Base-by-base conservation (phyloP, 805 yeast species). In the Saturnispora galanensis region DNA sequence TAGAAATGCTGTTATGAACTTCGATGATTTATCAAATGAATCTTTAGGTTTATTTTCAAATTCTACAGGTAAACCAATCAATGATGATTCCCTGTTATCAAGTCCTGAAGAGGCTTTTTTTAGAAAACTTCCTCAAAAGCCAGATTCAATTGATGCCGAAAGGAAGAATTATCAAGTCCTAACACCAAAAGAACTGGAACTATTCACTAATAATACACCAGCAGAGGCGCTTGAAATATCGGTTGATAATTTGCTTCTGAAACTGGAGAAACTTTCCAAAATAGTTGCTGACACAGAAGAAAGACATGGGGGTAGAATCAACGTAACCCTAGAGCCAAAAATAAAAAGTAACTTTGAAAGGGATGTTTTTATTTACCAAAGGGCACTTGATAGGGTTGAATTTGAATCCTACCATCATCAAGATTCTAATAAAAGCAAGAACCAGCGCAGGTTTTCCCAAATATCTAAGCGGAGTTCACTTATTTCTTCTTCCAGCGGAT, bases 211-310 rank as follows among this genome's bases (percentile, higher is more conserved):
- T 13, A 38, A 34, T 17, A 16, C 33, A 17, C 50, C 52, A 11
- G 13, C 38, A n/a, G 41, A 43, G 10, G 46, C 49, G 3, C 30
- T 47, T 21, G 42, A 41, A 5, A 38, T 43, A 10, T 26, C 21
- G 3, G 21, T 39, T 1, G 41, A 32, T 21, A 31, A 15, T 13
- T 12, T 50, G 12, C 38, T 47, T 3, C 10, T 13, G 2, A 45
- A 38, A 34, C 41, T 50, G 21, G 43, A 41, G 13, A 32, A 31
- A 6, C 34, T 50, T 13, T 34, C 47, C 1, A 38, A 34, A 2
- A 18, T 17, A 6, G 13, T 42, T 40, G 42, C 34, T 8, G 26
- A 28, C 4, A 32, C 39, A n/a, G 35, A 37, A 31, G 13, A 9
- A 17, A 28, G 32, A 10, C 16, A 18, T 28, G 37, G 31, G n/a